Evolutionary conservation across 116 monocot genomes (phyloP), one percentile per base, ranked within the genome.

Genomic region (Dioscorea cayenensis): DNA sequence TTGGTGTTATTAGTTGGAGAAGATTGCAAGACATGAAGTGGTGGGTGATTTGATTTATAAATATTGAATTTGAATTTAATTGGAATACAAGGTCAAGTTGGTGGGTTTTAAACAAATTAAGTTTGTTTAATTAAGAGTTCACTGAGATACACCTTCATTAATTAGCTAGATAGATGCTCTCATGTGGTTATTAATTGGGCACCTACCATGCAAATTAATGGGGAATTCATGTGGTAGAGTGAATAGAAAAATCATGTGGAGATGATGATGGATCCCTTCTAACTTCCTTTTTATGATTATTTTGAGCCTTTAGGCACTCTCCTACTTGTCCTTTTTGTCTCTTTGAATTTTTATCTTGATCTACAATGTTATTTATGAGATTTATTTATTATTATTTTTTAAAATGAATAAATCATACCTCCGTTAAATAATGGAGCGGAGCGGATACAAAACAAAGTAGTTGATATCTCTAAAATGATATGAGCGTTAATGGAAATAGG

Each of bases 51-150:
- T 19, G 59, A 59, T 59, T 21, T 6, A 32, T 32, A 6, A 8
- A 72, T 28, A 63, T 63, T 23, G 63, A 63, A 63, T 63, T 63
- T 23, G 63, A 63, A 63, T 63, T 23, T 28, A 63, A 22, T 22
- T 70, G 4, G 21, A 16, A 21, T 59, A 59, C 59, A 59, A 19
- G 59, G 59, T 6, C 59, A 59, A 59, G 59, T 59, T 17, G 59
- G 59, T 21, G 21, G n/a, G 5, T 43, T 7, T 43, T 10, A 43
- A 43, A 43, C 43, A 43, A 43, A 25, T 25, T 25, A 25, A 10
- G 43, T 43, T 43, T 43, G 43, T 43, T 43, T 43, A 43, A 12
- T 43, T 43, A 9, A 12, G 43, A 43, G 43, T 43, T 43, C 43
- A 43, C 3, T 59, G 17, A 59, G 17, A 59, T 59, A 59, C 17